Evolutionary conservation across 257 asterid genomes (phyloP).

Genomic region (Jaltomata sinuosa): DNA sequence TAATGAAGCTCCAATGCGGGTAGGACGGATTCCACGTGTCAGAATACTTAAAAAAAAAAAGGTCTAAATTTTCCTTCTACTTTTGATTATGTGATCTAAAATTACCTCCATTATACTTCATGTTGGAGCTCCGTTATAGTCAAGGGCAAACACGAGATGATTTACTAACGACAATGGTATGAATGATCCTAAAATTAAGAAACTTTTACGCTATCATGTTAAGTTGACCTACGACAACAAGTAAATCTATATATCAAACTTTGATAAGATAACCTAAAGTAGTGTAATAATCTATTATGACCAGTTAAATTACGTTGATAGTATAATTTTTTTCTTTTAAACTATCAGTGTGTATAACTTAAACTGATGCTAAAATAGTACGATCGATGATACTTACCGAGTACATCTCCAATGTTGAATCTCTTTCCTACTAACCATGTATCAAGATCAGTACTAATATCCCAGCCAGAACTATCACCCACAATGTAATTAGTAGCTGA

Average conservation of each 20-base stretch:
- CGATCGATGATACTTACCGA: constrained; percentile 30
- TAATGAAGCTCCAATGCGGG: neutral
- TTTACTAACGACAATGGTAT: neutral
- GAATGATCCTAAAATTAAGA: neutral
- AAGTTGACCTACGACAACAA: neutral
- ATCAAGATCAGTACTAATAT: constrained; percentile 72
- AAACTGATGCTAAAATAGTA: neutral
- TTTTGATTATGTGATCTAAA: neutral
- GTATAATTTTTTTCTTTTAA: neutral
- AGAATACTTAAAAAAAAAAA: neutral
- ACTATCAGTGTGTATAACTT: neutral
- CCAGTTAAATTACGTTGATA: neutral
- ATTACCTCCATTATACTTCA: neutral
- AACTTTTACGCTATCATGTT: neutral
- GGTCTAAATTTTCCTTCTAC: neutral
- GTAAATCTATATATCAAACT: neutral
- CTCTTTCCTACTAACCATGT: constrained; percentile 54
- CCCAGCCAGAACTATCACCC: constrained; percentile 87
- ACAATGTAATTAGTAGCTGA: constrained; percentile 45
- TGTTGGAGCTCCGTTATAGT: neutral
- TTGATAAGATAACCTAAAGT: neutral
- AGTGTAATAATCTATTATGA: neutral
- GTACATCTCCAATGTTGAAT: constrained; percentile 46
- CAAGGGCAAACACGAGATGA: neutral
- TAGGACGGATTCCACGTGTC: neutral